A percentile compares a stretch with the other conserved stretches of the same genome.
phyloP scores from a whole-genome alignment of 352 stramenopile genomes.

The Phytophthora multivora region DNA sequence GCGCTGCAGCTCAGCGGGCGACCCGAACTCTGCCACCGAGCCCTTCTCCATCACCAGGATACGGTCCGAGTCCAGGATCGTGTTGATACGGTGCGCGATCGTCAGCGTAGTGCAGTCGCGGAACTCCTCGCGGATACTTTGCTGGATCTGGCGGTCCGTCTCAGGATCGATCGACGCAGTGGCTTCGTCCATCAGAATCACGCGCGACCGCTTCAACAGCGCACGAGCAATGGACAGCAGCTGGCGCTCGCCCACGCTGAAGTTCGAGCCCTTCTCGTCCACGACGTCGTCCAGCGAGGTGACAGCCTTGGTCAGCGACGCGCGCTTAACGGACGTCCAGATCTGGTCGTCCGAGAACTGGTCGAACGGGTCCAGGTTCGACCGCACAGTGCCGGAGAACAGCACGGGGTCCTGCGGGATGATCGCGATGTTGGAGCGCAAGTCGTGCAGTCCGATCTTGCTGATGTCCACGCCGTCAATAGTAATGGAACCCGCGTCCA shows the following conservation, averaged over 20 bases:
- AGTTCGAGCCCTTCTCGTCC: slow-evolving; percentile 93
- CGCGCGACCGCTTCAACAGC: slow-evolving; percentile 86
- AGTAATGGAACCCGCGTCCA: slow-evolving; percentile 55
- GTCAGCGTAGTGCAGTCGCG: slow-evolving; percentile 90
- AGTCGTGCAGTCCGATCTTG: slow-evolving; percentile 34
- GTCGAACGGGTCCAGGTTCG: slow-evolving; percentile 91
- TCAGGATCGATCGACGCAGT: slow-evolving; percentile 90
- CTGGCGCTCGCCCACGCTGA: slow-evolving; percentile 95
- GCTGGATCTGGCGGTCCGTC: slow-evolving; percentile 66
- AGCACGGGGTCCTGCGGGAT: slow-evolving; percentile 92
- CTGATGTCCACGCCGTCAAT: slow-evolving; percentile 89
- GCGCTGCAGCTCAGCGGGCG: slow-evolving; percentile 45
- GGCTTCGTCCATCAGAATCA: slow-evolving; percentile 95
- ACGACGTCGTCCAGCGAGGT: slow-evolving; percentile 93
- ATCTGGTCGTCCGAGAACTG: slow-evolving; percentile 39
- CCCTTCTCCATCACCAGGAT: slow-evolving; percentile 90
- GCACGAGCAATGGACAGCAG: slow-evolving; percentile 95
- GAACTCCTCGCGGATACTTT: slow-evolving; percentile 92
- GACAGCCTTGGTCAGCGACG: slow-evolving; percentile 40
- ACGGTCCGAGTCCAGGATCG: slow-evolving; percentile 92
- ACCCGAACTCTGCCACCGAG: slow-evolving; percentile 30
- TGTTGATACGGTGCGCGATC: slow-evolving; percentile 94
- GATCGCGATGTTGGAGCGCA: slow-evolving; percentile 45
- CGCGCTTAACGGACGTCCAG: slow-evolving; percentile 27
- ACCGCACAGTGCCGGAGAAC: slow-evolving; percentile 88